phyloP scores from a whole-genome alignment of 2,329 filamentous ascomycete species.

The Zymoseptoria crescenta region DNA sequence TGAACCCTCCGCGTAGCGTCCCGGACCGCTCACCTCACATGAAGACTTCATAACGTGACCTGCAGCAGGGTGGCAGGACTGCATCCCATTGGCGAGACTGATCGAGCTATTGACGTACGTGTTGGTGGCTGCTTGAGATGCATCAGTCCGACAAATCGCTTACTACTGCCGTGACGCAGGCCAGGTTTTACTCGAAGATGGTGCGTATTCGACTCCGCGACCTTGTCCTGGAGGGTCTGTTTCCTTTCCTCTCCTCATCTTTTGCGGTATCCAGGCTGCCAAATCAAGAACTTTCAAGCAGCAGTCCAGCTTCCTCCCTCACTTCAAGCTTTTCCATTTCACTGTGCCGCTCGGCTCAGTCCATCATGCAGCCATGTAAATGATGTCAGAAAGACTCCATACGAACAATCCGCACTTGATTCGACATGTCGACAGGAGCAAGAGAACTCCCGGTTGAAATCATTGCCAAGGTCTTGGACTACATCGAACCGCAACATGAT shows the following conservation, averaged over 20 bases:
- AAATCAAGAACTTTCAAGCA: neutral
- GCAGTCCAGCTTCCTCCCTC: neutral
- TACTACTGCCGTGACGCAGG: neutral
- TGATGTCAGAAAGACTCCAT: neutral
- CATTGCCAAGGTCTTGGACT: constrained; percentile 43
- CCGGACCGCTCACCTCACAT: constrained; percentile 3
- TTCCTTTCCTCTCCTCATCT: neutral
- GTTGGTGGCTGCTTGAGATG: constrained; percentile 3
- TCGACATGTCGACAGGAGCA: neutral
- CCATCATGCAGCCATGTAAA: neutral
- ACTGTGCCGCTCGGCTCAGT: neutral
- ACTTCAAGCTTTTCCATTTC: neutral
- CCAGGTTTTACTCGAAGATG: neutral
- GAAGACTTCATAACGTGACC: constrained; percentile 4
- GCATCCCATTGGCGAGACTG: constrained; percentile 5
- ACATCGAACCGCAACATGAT: constrained; percentile 45
- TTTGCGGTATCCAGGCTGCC: neutral
- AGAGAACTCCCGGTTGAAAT: constrained; percentile 35
- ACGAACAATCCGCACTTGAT: neutral
- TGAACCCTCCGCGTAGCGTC: neutral
- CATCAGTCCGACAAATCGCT: constrained; percentile 1
- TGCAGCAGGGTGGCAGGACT: neutral
- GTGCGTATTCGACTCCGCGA: neutral
- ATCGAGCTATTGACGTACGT: constrained; percentile 4
- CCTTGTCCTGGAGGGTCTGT: neutral